These are phyloP conservation scores for Aspergillus sparsus DNA, from an alignment of 495 filamentous ascomycete species.

Conservation along the genomic window DNA sequence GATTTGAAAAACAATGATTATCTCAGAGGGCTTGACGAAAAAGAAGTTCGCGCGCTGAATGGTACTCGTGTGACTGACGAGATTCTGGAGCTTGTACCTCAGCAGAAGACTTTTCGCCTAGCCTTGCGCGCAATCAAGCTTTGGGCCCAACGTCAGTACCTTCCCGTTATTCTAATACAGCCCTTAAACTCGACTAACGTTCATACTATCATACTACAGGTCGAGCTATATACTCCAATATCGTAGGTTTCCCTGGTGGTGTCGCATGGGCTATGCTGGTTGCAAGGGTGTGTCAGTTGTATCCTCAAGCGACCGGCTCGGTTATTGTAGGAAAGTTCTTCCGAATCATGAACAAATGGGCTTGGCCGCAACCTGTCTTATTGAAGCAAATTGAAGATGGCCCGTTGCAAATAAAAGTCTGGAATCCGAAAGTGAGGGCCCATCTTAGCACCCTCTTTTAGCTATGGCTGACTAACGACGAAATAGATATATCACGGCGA, in stretches of 20 bases:
- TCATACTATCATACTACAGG: conserved; percentile 33
- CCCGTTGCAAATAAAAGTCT: conserved; percentile 76
- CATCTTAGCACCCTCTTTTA: not conserved
- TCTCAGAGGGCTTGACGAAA: conserved; percentile 81
- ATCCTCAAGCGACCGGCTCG: conserved; percentile 85
- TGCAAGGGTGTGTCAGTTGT: conserved; percentile 94
- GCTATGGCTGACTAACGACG: not conserved
- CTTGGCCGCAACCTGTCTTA: conserved; percentile 88
- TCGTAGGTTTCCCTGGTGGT: conserved; percentile 94
- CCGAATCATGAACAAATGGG: conserved; percentile 84
- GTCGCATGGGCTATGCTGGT: conserved; percentile 98
- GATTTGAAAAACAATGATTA: conserved; percentile 79
- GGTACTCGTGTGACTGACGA: conserved; percentile 92
- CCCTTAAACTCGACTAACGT: not conserved
- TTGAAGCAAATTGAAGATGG: conserved; percentile 87
- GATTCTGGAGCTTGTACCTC: conserved; percentile 84
- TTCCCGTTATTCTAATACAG: not conserved
- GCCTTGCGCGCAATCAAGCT: conserved; percentile 91
- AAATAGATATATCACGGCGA: conserved; percentile 76
- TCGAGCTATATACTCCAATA: conserved; percentile 89
- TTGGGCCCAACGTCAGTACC: conserved; percentile 78
- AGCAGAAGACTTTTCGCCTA: conserved; percentile 81
- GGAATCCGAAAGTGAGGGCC: conserved; percentile 81
- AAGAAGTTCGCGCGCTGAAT: conserved; percentile 84
- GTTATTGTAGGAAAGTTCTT: conserved; percentile 92